Percentiles rank a stretch among this genome's conserved stretches.
Evolutionary conservation across 2,329 filamentous ascomycete genomes (phyloP).

Genomic region (Fusarium decemcellulare): DNA sequence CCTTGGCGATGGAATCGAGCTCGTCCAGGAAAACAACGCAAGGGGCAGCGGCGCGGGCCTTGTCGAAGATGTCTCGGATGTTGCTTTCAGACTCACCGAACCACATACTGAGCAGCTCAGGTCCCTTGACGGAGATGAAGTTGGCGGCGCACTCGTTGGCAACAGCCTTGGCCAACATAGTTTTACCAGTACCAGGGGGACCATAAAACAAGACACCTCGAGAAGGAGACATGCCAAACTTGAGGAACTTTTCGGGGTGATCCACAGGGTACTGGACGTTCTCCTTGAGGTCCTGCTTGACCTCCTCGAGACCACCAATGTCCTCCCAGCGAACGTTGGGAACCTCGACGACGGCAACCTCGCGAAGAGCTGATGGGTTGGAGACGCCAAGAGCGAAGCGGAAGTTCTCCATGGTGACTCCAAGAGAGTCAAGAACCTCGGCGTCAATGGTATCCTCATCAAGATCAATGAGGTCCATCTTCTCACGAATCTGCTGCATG

Average conservation of each 20-base stretch:
- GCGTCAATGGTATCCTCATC: slow-evolving; percentile 99
- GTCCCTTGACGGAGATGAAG: slow-evolving; percentile 99
- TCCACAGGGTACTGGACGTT: slow-evolving; percentile 99
- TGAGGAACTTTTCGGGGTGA: slow-evolving; percentile 99
- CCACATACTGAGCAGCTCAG: slow-evolving; percentile 99
- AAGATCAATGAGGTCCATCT: slow-evolving; percentile 99
- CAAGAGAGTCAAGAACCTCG: slow-evolving; percentile 96
- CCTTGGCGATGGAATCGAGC: slow-evolving; percentile 99
- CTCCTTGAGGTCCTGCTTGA: slow-evolving; percentile 99
- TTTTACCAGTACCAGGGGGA: slow-evolving; percentile 99
- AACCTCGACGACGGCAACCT: slow-evolving; percentile 98
- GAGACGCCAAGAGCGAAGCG: slow-evolving; percentile 97
- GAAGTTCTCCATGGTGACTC: slow-evolving; percentile 99
- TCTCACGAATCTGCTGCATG: slow-evolving; percentile 99
- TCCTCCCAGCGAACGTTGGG: slow-evolving; percentile 99
- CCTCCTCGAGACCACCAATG: slow-evolving; percentile 96
- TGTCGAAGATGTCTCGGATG: slow-evolving; percentile 99
- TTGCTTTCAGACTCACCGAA: slow-evolving; percentile 99
- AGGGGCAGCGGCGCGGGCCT: slow-evolving; percentile 96
- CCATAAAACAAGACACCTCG: slow-evolving; percentile 99
- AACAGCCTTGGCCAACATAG: slow-evolving; percentile 98
- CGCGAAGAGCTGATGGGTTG: slow-evolving; percentile 98
- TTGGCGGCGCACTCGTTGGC: slow-evolving; percentile 99
- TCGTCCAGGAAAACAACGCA: slow-evolving; percentile 99
- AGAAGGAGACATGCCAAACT: slow-evolving; percentile 98